These are phyloP conservation scores for Desmodesmus armatus DNA, from an alignment of 139 green algal genomes.

Conservation along the genomic window DNA sequence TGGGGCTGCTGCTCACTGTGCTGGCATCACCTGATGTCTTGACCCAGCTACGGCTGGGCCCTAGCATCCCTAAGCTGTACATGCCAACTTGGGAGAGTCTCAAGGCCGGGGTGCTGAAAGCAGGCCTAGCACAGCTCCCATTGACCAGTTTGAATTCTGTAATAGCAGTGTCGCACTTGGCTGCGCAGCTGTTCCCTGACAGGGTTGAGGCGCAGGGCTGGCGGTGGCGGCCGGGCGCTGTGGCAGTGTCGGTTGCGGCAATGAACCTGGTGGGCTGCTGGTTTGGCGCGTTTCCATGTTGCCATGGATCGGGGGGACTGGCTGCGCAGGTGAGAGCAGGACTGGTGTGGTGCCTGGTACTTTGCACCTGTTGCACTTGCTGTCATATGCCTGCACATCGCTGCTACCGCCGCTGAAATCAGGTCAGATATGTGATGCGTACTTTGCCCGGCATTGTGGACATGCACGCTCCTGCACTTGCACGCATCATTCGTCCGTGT, in stretches of 20 bases:
- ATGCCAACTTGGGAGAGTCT: constrained; percentile 33
- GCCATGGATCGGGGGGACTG: constrained; percentile 83
- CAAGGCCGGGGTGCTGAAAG: constrained; percentile 24
- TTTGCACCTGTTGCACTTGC: neutral
- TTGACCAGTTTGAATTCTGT: constrained; percentile 84
- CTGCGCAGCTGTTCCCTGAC: constrained; percentile 70
- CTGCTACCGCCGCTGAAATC: too few relatives aligned
- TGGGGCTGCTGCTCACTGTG: constrained; percentile 70
- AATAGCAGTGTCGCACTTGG: constrained; percentile 79
- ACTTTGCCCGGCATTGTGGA: too few relatives aligned
- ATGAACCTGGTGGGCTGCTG: constrained; percentile 84
- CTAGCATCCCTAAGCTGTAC: constrained; percentile 45
- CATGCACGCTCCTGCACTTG: neutral
- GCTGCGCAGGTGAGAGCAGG: constrained; percentile 79
- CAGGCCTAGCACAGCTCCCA: constrained; percentile 63
- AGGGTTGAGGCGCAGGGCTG: constrained; percentile 34
- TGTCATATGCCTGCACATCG: neutral
- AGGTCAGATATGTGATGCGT: too few relatives aligned
- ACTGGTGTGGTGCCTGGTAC: neutral
- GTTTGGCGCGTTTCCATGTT: constrained; percentile 85
- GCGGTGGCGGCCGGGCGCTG: constrained; percentile 44
- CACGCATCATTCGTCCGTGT: too few relatives aligned
- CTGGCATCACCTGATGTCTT: constrained; percentile 49
- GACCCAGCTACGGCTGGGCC: constrained; percentile 55
- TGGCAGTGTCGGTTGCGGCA: constrained; percentile 72